Conservation (phyloP, 306 rosid genomes). For the Fragaria iinumae region DNA sequence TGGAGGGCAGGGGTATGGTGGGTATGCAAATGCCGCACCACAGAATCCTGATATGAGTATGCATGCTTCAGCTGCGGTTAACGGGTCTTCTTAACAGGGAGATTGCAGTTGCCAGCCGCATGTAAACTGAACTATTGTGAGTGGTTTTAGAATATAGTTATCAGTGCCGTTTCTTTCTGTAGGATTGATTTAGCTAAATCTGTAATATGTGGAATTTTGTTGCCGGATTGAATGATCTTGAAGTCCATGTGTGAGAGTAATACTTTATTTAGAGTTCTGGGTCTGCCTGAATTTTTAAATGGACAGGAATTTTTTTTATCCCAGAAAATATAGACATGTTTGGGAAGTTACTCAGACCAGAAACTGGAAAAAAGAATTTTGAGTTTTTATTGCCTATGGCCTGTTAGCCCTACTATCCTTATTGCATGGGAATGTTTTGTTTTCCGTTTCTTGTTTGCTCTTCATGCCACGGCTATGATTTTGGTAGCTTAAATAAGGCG, state of each 20-base stretch:
- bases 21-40: slow-evolving; percentile 53
- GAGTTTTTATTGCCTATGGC: not conserved
- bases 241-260: slow-evolving; percentile 31
- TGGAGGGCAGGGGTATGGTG: slow-evolving; percentile 61
- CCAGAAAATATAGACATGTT: slow-evolving; percentile 13
- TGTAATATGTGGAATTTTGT: slow-evolving; percentile 45
- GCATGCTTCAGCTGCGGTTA: slow-evolving; percentile 61
- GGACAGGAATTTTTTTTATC: slow-evolving; percentile 21
- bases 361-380: not conserved
- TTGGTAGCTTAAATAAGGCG: not conserved
- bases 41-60: slow-evolving; percentile 69
- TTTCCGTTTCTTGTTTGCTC: not conserved
- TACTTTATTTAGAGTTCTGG: slow-evolving; percentile 27
- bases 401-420: not conserved
- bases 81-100: slow-evolving; percentile 62
- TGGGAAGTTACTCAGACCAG: not conserved
- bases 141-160: slow-evolving; percentile 28
- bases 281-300: slow-evolving; percentile 33
- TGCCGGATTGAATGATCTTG: slow-evolving; percentile 43
- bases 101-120: slow-evolving; percentile 7
- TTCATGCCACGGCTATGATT: not conserved
- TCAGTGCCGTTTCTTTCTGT: slow-evolving; percentile 29
- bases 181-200: slow-evolving; percentile 46
- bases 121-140: slow-evolving; percentile 32
- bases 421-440: not conserved